These are phyloP conservation scores for Paecilomyces niveus DNA, from an alignment of 2,329 filamentous ascomycete genomes.

Conservation along the genomic window DNA sequence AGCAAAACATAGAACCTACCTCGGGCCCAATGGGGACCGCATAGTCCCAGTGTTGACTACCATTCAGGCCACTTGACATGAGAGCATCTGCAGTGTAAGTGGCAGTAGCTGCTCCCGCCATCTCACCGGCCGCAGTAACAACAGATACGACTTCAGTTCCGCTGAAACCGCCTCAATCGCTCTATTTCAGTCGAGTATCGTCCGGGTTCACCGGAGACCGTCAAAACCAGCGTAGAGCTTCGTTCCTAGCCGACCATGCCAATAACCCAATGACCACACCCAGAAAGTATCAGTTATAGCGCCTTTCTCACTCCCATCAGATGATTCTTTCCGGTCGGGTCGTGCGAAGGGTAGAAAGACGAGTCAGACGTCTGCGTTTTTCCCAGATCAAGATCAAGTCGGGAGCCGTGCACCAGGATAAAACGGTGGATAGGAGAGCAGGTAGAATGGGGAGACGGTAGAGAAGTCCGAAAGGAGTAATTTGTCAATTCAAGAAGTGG, in stretches of 20 bases:
- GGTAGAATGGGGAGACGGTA: constrained; percentile 10
- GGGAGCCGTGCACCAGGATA: not conserved
- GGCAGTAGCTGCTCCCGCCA: constrained; percentile 35
- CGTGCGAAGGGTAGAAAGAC: not conserved
- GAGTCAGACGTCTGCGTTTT: not conserved
- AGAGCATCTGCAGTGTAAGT: constrained; percentile 33
- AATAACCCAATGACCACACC: not conserved
- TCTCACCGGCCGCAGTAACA: constrained; percentile 19
- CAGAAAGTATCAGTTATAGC: constrained; percentile 1
- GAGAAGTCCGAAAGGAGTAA: constrained; percentile 24
- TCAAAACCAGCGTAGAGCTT: not conserved
- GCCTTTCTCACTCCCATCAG: not conserved
- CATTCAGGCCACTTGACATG: constrained; percentile 27
- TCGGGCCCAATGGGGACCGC: constrained; percentile 28
- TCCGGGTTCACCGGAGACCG: not conserved
- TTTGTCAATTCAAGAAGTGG: constrained; percentile 24
- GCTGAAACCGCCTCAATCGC: constrained; percentile 18
- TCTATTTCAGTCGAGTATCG: not conserved
- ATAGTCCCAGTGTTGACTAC: constrained; percentile 30
- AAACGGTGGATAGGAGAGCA: constrained; percentile 7
- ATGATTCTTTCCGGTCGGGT: not conserved
- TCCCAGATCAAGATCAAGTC: not conserved
- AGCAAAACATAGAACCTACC: constrained; percentile 18
- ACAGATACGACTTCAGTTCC: constrained; percentile 19
- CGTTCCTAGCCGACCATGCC: not conserved